Evolutionary conservation across 208 protist species (phyloP).

Genomic region (Trypanosoma caninum): DNA sequence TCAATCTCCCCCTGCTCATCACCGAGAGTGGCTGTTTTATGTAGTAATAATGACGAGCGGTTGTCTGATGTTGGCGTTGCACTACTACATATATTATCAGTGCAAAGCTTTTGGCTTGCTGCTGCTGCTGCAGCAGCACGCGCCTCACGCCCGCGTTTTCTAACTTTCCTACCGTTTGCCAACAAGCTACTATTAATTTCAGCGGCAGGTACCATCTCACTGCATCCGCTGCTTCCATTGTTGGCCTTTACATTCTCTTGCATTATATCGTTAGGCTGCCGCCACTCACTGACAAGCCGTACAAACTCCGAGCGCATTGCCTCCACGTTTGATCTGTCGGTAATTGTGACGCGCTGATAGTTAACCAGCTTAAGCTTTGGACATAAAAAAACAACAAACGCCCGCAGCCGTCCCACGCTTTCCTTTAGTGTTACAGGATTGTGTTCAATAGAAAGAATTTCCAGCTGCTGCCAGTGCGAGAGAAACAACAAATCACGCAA

Average conservation of each 20-base stretch:
- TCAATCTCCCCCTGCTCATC: conserved; percentile 26
- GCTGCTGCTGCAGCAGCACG: conserved; percentile 28
- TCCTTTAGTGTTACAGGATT: conserved; percentile 68
- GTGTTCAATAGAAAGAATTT: conserved; percentile 64
- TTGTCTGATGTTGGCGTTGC: no score
- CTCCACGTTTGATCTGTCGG: conserved; percentile 32
- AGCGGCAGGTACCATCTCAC: background rate
- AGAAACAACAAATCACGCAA: conserved; percentile 68
- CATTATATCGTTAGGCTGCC: background rate
- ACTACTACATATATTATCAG: no score
- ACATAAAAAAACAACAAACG: conserved; percentile 81
- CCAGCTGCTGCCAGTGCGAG: conserved; percentile 63
- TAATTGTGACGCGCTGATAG: conserved; percentile 73
- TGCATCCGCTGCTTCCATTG: background rate
- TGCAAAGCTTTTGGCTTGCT: no score
- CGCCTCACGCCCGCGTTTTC: conserved; percentile 76
- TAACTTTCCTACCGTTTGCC: conserved; percentile 33
- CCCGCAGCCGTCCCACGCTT: conserved; percentile 46
- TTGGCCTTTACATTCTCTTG: no score
- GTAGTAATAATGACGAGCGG: no score
- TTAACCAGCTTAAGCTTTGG: conserved; percentile 80
- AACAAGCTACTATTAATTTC: background rate
- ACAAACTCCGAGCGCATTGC: conserved; percentile 23
- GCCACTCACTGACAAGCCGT: conserved; percentile 19
- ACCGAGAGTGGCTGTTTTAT: background rate